Base-by-base conservation (phyloP, 331 rosid species). In the Telfairia occidentalis region DNA sequence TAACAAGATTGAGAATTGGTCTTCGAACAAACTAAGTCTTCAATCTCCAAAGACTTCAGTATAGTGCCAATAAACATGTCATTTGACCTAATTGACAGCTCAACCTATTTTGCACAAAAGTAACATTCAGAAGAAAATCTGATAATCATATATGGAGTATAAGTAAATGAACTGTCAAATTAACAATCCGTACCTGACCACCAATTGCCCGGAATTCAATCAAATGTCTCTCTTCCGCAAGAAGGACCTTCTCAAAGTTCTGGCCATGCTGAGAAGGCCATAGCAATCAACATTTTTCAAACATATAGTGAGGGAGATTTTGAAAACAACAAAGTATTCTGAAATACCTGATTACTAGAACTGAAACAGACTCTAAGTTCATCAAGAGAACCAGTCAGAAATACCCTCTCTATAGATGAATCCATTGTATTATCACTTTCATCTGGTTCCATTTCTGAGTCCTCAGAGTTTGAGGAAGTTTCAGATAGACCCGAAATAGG, bases 161-260 rank as follows among this genome's bases (percentile, higher is more conserved):
- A 58, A 37, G 26, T 29, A 30, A 23, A 23, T 71, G 7, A 74
- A 50, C 40, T 32, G 73, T 66, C 55, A 75, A 60, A 74, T 37
- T 69, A 60, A 53, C 34, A 59, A 16, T 57, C 5, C 3, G 23
- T 45, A 95, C 98, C 96, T 86, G 96, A 74, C 98, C 98, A 79
- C 98, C 98, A 73, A 88, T 87, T 70, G 97, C 98, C 66, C 98
- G 91, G 88, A 95, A 87, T 83, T 95, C 97, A 85, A 95, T 88
- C 73, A 91, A 88, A 23, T 65, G 84, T 58, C 74, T 84, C 87
- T 95, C 98, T 83, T 90, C 84, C 72, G 86, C 80, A 77, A 87
- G 89, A 76, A 94, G 97, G 82, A 95, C 96, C 83, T 90, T 85
- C 85, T 82, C 79, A 50, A 91, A 81, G 88, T 80, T 85, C 72